phyloP scores from a whole-genome alignment of 2,329 filamentous ascomycete species.

The Botrytis byssoidea region DNA sequence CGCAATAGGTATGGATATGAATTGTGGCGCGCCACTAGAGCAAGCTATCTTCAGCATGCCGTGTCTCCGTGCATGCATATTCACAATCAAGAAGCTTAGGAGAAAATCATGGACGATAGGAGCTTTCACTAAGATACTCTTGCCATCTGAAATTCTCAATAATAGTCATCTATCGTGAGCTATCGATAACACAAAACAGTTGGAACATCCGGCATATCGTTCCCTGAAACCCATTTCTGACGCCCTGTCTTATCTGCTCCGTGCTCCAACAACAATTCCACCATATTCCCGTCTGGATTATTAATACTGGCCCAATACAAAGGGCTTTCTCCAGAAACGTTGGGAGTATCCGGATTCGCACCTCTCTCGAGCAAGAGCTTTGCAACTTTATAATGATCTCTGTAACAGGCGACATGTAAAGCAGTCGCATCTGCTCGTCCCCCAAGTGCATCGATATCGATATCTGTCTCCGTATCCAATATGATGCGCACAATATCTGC shows the following conservation, averaged over 20 bases:
- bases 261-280: slow-evolving; percentile 26
- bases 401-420: slow-evolving; percentile 29
- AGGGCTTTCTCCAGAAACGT: slow-evolving; percentile 23
- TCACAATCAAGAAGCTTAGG: background rate
- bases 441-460: slow-evolving; percentile 28
- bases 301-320: slow-evolving; percentile 25
- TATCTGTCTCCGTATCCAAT: slow-evolving; percentile 23
- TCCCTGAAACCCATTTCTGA: background rate
- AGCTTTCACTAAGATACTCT: background rate
- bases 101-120: background rate
- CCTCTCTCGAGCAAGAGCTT: slow-evolving; percentile 28
- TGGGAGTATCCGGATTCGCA: slow-evolving; percentile 27
- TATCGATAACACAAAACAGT: background rate
- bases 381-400: slow-evolving; percentile 26
- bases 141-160: too few relatives aligned
- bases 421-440: slow-evolving; percentile 27
- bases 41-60: background rate
- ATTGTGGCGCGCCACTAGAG: background rate
- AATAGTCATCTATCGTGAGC: background rate
- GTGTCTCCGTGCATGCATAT: background rate
- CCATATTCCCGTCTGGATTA: slow-evolving; percentile 18
- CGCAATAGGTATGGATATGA: background rate
- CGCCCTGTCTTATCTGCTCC: slow-evolving; percentile 21
- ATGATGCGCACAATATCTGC: slow-evolving; percentile 26
- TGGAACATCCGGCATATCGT: background rate